Evolutionary conservation across 2,329 filamentous ascomycete genomes (phyloP).

Genomic region (Fusarium devonianum): DNA sequence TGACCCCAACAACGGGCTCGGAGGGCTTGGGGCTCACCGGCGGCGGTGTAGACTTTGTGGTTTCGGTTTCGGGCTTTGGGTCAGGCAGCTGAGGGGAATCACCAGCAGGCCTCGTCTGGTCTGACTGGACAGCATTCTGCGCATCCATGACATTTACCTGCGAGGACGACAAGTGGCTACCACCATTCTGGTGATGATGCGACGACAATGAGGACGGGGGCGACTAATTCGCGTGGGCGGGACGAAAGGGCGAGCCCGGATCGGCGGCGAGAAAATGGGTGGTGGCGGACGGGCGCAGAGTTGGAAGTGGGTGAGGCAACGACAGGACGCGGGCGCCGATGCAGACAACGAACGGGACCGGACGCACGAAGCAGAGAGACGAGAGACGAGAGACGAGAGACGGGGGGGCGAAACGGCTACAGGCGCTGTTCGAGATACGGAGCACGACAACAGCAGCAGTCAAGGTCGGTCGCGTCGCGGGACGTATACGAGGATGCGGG

Average conservation of each 20-base stretch:
- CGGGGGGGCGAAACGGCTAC: conserved; percentile 18
- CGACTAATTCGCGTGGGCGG: conserved; percentile 41
- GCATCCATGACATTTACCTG: conserved; percentile 73
- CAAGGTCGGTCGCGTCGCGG: too few species aligned
- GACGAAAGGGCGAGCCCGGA: conserved; percentile 23
- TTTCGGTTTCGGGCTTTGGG: conserved; percentile 30
- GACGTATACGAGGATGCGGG: neutral
- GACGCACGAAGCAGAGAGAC: too few species aligned
- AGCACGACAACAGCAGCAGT: too few species aligned
- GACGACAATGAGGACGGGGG: conserved; percentile 28
- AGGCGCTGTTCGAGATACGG: too few species aligned
- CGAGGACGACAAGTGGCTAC: conserved; percentile 57
- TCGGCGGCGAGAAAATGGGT: conserved; percentile 15
- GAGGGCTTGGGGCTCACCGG: conserved; percentile 38
- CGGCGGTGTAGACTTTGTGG: conserved; percentile 33
- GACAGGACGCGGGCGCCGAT: conserved; percentile 23
- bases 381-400: conserved; percentile 9
- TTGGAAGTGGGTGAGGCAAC: conserved; percentile 14
- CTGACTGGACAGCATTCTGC: conserved; percentile 71
- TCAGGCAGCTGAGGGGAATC: conserved; percentile 58
- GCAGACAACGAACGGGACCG: conserved; percentile 1
- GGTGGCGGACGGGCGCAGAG: conserved; percentile 24
- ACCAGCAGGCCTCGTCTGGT: conserved; percentile 64
- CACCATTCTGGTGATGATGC: conserved; percentile 63
- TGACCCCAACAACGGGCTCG: conserved; percentile 29